Base-by-base conservation (phyloP, 2,329 filamentous ascomycete genomes). In the Talaromyces sp. region DNA sequence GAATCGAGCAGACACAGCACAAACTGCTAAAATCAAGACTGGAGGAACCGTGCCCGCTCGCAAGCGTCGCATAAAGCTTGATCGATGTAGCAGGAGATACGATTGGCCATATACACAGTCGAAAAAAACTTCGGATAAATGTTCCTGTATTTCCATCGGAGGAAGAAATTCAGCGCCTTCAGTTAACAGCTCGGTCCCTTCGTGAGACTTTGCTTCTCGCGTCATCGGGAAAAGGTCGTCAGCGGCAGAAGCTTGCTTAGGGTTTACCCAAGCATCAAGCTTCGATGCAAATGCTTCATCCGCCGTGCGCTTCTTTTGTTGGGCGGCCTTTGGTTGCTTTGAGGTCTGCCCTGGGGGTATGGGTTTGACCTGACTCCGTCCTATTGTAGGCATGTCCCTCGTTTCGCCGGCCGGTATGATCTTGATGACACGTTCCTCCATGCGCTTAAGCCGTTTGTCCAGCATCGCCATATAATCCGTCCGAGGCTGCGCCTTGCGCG, bases 401-500 rank as follows among this genome's bases (percentile, higher is more conserved):
- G 91, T 85, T 68, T 96, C 93, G 49, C 92, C 86, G 74, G 94
- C 96, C 0, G 95, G 94, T 33, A 98, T 90, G 66, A 94, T 90
- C 76, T 97, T 97, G 80, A 98, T 96, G 68, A 98, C 95, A 64
- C 94, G 89, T 73, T 98, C 94, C 78, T 99, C 95, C 95, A 98
- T 98, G 65, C 94, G 86, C 82, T 96, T 97, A 70, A 98, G 78
- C 62, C 95, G 87, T 79, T 97, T 97, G 79, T 98, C 95, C 71
- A 98, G 81, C 93, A 98, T 98, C 49, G 93, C 93, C 95, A 98
- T 98, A 78, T 98, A 98, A 78, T 98, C 95, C 19, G 95, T 98
- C 61, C 95, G 86, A 2, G 95, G 95, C 3, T 93, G 93, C 1
- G 94, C 93, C 77, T 98, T 98, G 66, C 95, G 86, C 3, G 93